A percentile compares a stretch with the other conserved stretches of the same genome.
phyloP scores from a whole-genome alignment of 2,329 filamentous ascomycete genomes.

The Teratosphaeria nubilosa region DNA sequence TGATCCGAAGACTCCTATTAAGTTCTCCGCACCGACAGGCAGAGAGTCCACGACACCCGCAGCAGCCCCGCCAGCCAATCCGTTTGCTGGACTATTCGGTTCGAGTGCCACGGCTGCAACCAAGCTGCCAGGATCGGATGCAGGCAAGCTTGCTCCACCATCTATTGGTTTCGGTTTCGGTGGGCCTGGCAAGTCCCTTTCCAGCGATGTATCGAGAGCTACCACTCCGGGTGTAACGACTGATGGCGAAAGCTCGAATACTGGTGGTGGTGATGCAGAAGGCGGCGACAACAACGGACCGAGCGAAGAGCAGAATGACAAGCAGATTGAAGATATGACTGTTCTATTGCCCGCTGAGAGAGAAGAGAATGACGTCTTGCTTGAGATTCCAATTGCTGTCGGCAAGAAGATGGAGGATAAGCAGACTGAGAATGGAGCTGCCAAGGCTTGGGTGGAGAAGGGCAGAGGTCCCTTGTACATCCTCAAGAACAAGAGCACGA shows the following conservation, averaged over 20 bases:
- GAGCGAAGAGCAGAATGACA: constrained; percentile 15
- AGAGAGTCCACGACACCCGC: constrained; percentile 10
- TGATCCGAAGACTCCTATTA: constrained; percentile 39
- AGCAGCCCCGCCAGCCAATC: constrained; percentile 7
- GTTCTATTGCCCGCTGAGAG: constrained; percentile 51
- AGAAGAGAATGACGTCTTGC: constrained; percentile 57
- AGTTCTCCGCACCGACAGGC: constrained; percentile 28
- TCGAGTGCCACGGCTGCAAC: constrained; percentile 2
- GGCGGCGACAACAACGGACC: constrained; percentile 20
- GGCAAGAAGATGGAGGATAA: constrained; percentile 50
- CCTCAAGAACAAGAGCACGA: constrained; percentile 61
- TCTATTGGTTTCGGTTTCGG: constrained; percentile 31
- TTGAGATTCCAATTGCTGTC: constrained; percentile 59
- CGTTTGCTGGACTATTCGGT: constrained; percentile 11
- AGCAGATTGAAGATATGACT: constrained; percentile 58
- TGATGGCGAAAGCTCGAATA: constrained; percentile 18
- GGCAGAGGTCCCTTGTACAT: constrained; percentile 64
- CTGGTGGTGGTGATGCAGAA: constrained; percentile 11
- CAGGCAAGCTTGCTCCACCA: constrained; percentile 13
- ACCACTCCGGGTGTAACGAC: constrained; percentile 39
- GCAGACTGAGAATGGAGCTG: constrained; percentile 39
- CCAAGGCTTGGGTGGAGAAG: constrained; percentile 55
- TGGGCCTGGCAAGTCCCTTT: constrained; percentile 16
- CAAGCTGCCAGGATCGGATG: constrained; percentile 3
- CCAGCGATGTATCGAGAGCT: constrained; percentile 33